A percentile compares a stretch with the other conserved stretches of the same genome.
Evolutionary conservation across 768 basidiomycete genomes (phyloP).

Genomic region (Leucocoprinus leucothites): DNA sequence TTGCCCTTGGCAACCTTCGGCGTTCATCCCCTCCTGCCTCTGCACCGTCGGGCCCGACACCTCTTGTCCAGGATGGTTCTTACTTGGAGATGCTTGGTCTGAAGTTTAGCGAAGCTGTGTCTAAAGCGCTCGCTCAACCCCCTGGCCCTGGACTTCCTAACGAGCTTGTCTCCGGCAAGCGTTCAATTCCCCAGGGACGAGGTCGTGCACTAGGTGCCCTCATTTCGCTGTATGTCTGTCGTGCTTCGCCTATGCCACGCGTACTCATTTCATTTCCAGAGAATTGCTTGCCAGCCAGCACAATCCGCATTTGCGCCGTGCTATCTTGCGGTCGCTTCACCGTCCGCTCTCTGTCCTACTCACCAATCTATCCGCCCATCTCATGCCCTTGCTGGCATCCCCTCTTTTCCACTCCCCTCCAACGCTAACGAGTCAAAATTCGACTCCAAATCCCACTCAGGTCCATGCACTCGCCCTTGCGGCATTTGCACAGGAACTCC

Average conservation of each 20-base stretch:
- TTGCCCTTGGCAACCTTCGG: slow-evolving; percentile 58
- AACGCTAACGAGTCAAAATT: slow-evolving; percentile 45
- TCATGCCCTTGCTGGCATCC: slow-evolving; percentile 66
- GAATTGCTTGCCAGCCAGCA: slow-evolving; percentile 66
- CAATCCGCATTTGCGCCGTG: slow-evolving; percentile 62
- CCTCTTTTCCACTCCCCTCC: slow-evolving; percentile 53
- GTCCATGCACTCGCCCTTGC: slow-evolving; percentile 67
- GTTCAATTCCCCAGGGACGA: slow-evolving; percentile 72
- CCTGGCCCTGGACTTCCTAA: slow-evolving; percentile 44
- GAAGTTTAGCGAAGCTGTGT: slow-evolving; percentile 79
- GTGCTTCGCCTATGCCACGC: slow-evolving; percentile 7
- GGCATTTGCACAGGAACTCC: slow-evolving; percentile 69
- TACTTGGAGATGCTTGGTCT: slow-evolving; percentile 75
- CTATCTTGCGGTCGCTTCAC: slow-evolving; percentile 70
- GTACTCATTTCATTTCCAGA: slow-evolving; percentile 32
- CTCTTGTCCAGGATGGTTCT: slow-evolving; percentile 72
- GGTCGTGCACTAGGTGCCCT: slow-evolving; percentile 64
- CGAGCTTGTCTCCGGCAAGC: slow-evolving; percentile 63
- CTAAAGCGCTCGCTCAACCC: slow-evolving; percentile 70
- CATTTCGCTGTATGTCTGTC: slow-evolving; percentile 61
- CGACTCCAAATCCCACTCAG: slow-evolving; percentile 63
- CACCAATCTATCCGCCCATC: slow-evolving; percentile 63
- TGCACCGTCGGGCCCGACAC: slow-evolving; percentile 31
- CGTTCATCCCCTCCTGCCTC: slow-evolving; percentile 46
- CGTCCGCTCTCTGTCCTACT: slow-evolving; percentile 74